Base-by-base conservation (phyloP, 2,329 filamentous ascomycete genomes). In the Chaetomiaceae sp. region DNA sequence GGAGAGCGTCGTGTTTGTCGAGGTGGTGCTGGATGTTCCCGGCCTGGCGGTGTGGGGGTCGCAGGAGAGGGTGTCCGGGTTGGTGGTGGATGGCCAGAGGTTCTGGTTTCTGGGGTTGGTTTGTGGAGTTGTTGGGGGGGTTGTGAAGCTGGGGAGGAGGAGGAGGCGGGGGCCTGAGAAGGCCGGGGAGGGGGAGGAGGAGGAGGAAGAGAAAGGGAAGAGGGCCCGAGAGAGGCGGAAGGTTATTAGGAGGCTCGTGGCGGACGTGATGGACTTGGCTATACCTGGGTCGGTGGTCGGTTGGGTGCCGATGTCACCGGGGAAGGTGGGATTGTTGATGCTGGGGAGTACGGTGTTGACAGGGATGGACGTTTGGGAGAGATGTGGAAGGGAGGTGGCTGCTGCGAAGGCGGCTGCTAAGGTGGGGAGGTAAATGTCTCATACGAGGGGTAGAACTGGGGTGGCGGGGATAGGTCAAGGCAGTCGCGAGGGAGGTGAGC, bases 71-170 rank as follows among this genome's bases (percentile, higher is more conserved):
- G 75, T 76, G 14, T 60, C 61, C n/a, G 61, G 57, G 23, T 61
- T 86, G 4, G 73, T 80, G 41, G 56, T 77, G 20, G 83, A 89
- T 68, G 80, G 79, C 0, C 81, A 87, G 68, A 77, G 81, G 48
- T 84, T 86, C 67, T 90, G 87, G 87, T 79, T 89, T 58, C 79
- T 83, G 34, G 77, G 78, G 0, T 70, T 89, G 20, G 69, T 69
- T 10, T 76, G 78, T 53, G 80, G 77, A 1, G 68, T 80, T 0
- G 37, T 77, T 2, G 62, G 72, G 21, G 69, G 72, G 2, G 27
- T 73, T 29, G 58, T 80, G 55, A 67, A 72, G 55, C 64, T 80
- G 34, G 53, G 65, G 67, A 63, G 53, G 62, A 16, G 47, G 25
- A 18, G 50, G 45, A 23, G 36, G 45, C 25, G 36, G 52, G 48